phyloP scores from a whole-genome alignment of 495 filamentous ascomycete genomes.

The Monascus purpureus region DNA sequence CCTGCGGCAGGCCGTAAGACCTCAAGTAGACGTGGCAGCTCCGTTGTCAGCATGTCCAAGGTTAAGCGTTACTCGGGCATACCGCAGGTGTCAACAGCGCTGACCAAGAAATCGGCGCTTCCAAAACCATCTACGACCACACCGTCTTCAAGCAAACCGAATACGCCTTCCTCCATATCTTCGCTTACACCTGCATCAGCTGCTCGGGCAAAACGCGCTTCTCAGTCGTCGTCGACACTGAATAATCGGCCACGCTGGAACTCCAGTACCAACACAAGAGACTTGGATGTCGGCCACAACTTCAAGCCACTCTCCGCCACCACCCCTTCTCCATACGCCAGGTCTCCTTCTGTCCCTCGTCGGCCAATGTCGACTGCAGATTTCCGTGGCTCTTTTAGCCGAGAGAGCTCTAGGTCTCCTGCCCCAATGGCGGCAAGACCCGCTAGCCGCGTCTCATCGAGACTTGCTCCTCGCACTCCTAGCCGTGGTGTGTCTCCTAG shows the following conservation, averaged over 20 bases:
- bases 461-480: slow-evolving; percentile 25
- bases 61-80: slow-evolving; percentile 32
- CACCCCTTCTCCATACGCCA: slow-evolving; percentile 49
- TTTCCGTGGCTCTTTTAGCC: slow-evolving; percentile 19
- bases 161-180: slow-evolving; percentile 8
- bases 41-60: slow-evolving; percentile 35
- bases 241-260: slow-evolving; percentile 72
- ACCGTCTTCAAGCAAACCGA: slow-evolving; percentile 30
- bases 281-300: slow-evolving; percentile 53
- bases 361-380: background rate
- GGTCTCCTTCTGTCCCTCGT: slow-evolving; percentile 11
- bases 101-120: slow-evolving; percentile 23
- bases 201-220: slow-evolving; percentile 29
- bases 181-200: slow-evolving; percentile 43
- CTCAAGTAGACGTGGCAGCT: slow-evolving; percentile 36
- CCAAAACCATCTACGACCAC: slow-evolving; percentile 17
- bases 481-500: too few species aligned
- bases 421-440: slow-evolving; percentile 15
- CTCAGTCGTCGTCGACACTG: slow-evolving; percentile 25
- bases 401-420: slow-evolving; percentile 30
- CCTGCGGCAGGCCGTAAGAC: slow-evolving; percentile 23
- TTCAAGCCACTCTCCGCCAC: slow-evolving; percentile 51
- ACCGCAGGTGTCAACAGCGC: slow-evolving; percentile 16
- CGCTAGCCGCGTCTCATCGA: slow-evolving; percentile 24
- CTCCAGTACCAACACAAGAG: slow-evolving; percentile 51